Evolutionary conservation across 495 filamentous ascomycete species (phyloP).

Genomic region (Aspergillus sclerotioniger): DNA sequence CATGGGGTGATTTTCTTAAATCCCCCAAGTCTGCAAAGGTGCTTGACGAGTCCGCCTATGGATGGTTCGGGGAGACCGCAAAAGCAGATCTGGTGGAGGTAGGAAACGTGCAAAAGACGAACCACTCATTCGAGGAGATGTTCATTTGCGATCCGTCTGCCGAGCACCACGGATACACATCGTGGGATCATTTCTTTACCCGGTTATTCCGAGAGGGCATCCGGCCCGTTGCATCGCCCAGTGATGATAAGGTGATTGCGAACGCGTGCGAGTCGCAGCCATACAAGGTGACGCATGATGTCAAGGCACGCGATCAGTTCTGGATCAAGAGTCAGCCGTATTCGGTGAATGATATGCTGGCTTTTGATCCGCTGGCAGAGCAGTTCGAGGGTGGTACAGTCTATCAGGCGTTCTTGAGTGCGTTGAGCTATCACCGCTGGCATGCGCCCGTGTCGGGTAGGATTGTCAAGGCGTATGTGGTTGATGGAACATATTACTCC

Average conservation of each 20-base stretch:
- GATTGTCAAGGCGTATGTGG: conserved; percentile 52
- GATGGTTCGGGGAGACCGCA: conserved; percentile 60
- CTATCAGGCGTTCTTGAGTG: conserved; percentile 66
- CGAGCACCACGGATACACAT: conserved; percentile 53
- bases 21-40: conserved; percentile 58
- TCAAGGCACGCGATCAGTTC: conserved; percentile 36
- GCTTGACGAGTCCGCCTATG: conserved; percentile 43
- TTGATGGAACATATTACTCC: conserved; percentile 67
- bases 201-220: conserved; percentile 52
- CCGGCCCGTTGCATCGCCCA: conserved; percentile 57
- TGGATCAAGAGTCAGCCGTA: conserved; percentile 42
- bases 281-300: conserved; percentile 23
- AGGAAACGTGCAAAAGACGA: conserved; percentile 10
- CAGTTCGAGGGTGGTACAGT: conserved; percentile 61
- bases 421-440: conserved; percentile 70
- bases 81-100: conserved; percentile 33
- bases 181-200: conserved; percentile 79
- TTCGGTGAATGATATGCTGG: conserved; percentile 54
- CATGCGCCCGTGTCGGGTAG: conserved; percentile 61
- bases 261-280: conserved; percentile 66
- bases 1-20: conserved; percentile 61
- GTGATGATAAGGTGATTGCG: conserved; percentile 47
- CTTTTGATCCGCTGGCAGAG: conserved; percentile 43
- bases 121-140: conserved; percentile 17
- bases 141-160: conserved; percentile 22